These are phyloP conservation scores for Rubus idaeus DNA, from an alignment of 306 rosid species.

Conservation along the genomic window DNA sequence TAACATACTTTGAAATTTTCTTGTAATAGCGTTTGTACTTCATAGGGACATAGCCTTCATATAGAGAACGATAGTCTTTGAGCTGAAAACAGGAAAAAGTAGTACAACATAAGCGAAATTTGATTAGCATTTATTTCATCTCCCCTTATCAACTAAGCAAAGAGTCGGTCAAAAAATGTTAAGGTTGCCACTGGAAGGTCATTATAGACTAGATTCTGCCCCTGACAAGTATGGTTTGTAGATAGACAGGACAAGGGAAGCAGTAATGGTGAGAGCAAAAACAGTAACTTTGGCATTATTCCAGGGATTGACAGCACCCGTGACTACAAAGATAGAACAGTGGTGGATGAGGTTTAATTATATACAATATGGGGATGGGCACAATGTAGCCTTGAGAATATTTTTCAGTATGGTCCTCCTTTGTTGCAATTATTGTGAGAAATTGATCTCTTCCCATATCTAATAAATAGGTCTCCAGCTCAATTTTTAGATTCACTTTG, in stretches of 20 bases:
- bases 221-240: not conserved
- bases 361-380: not conserved
- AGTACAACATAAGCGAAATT: constrained; percentile 37
- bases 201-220: not conserved
- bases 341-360: not conserved
- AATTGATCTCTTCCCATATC: not conserved
- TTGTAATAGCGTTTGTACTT: constrained; percentile 81
- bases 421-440: not conserved
- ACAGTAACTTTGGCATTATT: not conserved
- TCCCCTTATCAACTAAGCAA: not conserved
- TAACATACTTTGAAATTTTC: constrained; percentile 77
- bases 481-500: not conserved
- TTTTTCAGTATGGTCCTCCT: not conserved
- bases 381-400: not conserved
- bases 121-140: constrained; percentile 13
- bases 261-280: not conserved
- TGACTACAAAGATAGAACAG: not conserved
- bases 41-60: constrained; percentile 95
- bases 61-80: constrained; percentile 59
- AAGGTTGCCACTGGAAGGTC: not conserved
- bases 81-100: constrained; percentile 55
- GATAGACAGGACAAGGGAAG: not conserved
- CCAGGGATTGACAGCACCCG: not conserved
- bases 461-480: not conserved
- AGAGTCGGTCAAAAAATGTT: not conserved